Evolutionary conservation across 176 grass and related monocot species (phyloP), one percentile per base, ranked within the genome.

Genomic region (Triticum monococcum): DNA sequence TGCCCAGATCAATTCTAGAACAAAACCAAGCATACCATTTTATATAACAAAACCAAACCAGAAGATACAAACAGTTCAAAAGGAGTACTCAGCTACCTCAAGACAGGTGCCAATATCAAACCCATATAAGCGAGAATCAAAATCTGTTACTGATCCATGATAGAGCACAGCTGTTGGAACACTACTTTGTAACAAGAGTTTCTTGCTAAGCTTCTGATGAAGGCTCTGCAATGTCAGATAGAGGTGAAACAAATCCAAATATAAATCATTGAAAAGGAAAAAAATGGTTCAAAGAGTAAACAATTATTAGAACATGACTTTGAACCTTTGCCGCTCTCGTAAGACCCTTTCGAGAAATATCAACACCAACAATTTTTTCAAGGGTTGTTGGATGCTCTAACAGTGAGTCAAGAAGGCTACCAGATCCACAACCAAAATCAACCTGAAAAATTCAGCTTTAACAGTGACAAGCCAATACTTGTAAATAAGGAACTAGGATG

Each of bases 381-480:
- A 98, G 79, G 20, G 90, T 91, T 85, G 90, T 98, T 78, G 89
- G 85, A 89, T 96, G 93, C 80, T 94, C 96, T 79, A 96, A 75
- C 86, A 98, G 79, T 45, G 90, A 96, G 88, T 96, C 93, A 59
- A 96, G 92, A 78, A 98, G 90, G 74, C 96, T 96, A 81, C 96
- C 96, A 84, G 96, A 98, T 82, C 93, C 93, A 33, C 90, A 98
- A 52, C 96, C 96, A 87, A 98, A 98, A 98, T 96, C 93, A 74
- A 98, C 92, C 96, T 96, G 89, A 69, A 78, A 46, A 85, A 83
- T 77, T 64, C 20, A 81, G 24, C 20, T 67, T 68, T 31, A 20
- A 79, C 13, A 65, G 57, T 86, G 67, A 91, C 56, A 80, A 41
- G 26, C n/a, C 14, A 32, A 54, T 76, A 54, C 45, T 87, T 12